These are phyloP conservation scores for Ophiostoma perfectum DNA, from an alignment of 2,329 filamentous ascomycete genomes.

Conservation along the genomic window DNA sequence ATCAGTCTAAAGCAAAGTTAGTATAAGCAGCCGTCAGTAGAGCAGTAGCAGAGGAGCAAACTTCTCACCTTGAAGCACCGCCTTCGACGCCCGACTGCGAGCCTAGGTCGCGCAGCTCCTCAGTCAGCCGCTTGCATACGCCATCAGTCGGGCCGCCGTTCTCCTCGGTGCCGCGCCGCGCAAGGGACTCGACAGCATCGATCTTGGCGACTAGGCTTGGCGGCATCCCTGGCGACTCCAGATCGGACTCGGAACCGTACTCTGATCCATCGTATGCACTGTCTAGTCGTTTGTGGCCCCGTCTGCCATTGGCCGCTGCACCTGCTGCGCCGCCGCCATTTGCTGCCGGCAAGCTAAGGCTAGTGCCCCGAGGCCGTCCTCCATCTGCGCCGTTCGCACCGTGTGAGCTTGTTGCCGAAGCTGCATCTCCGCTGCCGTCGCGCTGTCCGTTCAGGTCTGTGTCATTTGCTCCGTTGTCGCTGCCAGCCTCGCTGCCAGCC, in stretches of 20 bases:
- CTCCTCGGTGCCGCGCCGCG: constrained; percentile 59
- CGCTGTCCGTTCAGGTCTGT: constrained; percentile 25
- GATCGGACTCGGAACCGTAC: constrained; percentile 66
- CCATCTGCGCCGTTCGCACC: constrained; percentile 17
- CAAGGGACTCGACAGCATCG: constrained; percentile 66
- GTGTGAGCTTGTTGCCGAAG: constrained; percentile 15
- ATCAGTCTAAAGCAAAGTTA: constrained; percentile 46
- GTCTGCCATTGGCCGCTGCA: constrained; percentile 21
- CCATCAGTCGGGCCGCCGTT: constrained; percentile 60
- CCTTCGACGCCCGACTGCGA: constrained; percentile 68
- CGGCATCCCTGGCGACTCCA: constrained; percentile 63
- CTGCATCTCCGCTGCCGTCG: constrained; percentile 42
- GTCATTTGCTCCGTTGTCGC: constrained; percentile 3
- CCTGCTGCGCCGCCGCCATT: constrained; percentile 33
- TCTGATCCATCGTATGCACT: constrained; percentile 68
- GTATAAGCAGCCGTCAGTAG: no score
- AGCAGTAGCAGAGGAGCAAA: no score
- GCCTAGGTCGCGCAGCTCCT: constrained; percentile 64
- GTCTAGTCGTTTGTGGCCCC: constrained; percentile 45
- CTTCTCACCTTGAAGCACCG: constrained; percentile 49
- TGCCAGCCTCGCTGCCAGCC: constrained; percentile 28
- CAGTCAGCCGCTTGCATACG: constrained; percentile 63
- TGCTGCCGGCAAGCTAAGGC: constrained; percentile 42
- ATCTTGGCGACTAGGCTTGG: constrained; percentile 63
- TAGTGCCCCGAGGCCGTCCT: constrained; percentile 33